Base-by-base conservation (phyloP, 805 yeast genomes). In the Ogataea minuta region DNA sequence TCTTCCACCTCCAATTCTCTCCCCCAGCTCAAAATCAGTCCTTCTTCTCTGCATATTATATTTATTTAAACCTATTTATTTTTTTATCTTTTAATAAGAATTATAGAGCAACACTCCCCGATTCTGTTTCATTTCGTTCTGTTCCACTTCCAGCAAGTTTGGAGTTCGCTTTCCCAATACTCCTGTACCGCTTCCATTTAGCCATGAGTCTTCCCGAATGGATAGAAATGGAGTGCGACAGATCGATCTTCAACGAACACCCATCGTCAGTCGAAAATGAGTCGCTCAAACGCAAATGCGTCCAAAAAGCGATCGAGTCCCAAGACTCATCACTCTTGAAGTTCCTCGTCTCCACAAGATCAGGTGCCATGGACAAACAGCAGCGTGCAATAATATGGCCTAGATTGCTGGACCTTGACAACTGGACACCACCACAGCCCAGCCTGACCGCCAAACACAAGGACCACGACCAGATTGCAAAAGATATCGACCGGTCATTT, bases 401-500 rank as follows among this genome's bases (percentile, higher is more conserved):
- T 0, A 20, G 67, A 4, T 52, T 79, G 11, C 49, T 77, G 34
- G 67, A 67, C 0, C 34, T 68, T n/a, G 34, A 50, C 55, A 36
- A 34, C 31, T 15, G 44, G 25, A 12, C 14, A 15, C 34, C 21
- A 9, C 28, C 21, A 29, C 21, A 16, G n/a, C 19, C 11, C 26
- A 31, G 11, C 9, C 7, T 2, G 35, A 38, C 40, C 32, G 39
- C 64, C 1, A 64, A 68, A 2, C 95, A 85, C 54, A 64, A 63
- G 35, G 96, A 88, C 54, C 93, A 84, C 52, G 74, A 74, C 6
- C 99, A 91, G 60, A 88, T 89, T 2, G 60, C 66, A 34, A 71
- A 88, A 40, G 99, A 91, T 61, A 81, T 87, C 2, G 76, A 76
- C 14, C 64, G 99, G 36, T 77, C 95, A 10, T 83, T 81, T 54